Conservation (phyloP, 192 early-diverging fungal genomes). For the Mortierella alpina region DNA sequence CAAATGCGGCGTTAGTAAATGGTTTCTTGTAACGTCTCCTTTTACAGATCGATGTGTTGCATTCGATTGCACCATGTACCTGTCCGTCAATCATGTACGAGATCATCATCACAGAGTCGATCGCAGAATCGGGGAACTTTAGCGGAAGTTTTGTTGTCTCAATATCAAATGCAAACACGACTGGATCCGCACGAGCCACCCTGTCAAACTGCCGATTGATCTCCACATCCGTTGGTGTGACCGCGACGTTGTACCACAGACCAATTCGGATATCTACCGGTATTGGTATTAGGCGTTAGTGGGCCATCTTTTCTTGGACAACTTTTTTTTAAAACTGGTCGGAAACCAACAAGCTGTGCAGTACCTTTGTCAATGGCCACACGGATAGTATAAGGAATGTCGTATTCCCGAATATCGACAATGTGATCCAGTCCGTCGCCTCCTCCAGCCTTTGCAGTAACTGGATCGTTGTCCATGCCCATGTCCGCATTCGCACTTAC, state of each 20-base stretch:
- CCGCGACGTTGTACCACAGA: constrained; percentile 89
- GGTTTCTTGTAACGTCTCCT: neutral
- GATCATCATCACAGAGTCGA: constrained; percentile 99
- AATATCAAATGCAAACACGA: constrained; percentile 96
- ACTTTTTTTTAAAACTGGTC: neutral
- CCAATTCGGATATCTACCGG: constrained; percentile 89
- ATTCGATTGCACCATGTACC: constrained; percentile 57
- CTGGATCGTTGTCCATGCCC: constrained; percentile 23
- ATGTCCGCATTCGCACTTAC: constrained; percentile 59
- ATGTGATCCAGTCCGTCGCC: constrained; percentile 76
- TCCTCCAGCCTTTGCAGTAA: constrained; percentile 50
- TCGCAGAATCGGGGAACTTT: constrained; percentile 93
- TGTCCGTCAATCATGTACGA: constrained; percentile 99
- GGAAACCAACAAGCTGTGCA: neutral
- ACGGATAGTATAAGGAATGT: constrained; percentile 96
- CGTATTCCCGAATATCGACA: constrained; percentile 94
- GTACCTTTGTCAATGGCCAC: constrained; percentile 92
- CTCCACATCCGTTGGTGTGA: constrained; percentile 60
- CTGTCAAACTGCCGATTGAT: constrained; percentile 79
- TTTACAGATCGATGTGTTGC: neutral
- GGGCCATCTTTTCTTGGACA: neutral
- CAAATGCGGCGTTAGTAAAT: neutral
- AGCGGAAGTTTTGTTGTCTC: constrained; percentile 98
- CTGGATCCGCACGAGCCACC: constrained; percentile 93
- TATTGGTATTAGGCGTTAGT: neutral